phyloP scores from a whole-genome alignment of 768 basidiomycete genomes.

The Pleurotus giganteus region DNA sequence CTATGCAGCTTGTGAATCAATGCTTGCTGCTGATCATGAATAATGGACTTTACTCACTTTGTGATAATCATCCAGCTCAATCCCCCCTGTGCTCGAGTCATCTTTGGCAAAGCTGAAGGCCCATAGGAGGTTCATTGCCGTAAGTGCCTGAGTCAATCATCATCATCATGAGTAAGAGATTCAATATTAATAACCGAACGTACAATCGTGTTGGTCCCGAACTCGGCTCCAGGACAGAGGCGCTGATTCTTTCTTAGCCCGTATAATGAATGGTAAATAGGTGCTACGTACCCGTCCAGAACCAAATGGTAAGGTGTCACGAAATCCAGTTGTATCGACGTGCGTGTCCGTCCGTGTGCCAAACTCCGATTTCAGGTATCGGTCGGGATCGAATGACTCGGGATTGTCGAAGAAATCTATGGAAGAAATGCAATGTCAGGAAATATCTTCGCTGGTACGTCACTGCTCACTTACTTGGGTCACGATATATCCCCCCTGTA shows the following conservation, averaged over 20 bases:
- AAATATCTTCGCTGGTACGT: too few relatives aligned
- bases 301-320: slow-evolving; percentile 14
- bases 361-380: slow-evolving; percentile 13
- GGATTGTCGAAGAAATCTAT: slow-evolving; percentile 3
- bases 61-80: slow-evolving; percentile 1
- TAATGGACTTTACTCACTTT: too few relatives aligned
- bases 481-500: too few relatives aligned
- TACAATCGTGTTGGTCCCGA: slow-evolving; percentile 17
- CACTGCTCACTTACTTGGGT: too few relatives aligned
- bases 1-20: too few relatives aligned
- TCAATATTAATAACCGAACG: not conserved
- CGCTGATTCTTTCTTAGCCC: too few relatives aligned
- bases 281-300: slow-evolving; percentile 14
- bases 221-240: slow-evolving; percentile 16
- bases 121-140: slow-evolving; percentile 27
- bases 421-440: too few relatives aligned
- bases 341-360: slow-evolving; percentile 12
- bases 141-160: slow-evolving; percentile 18
- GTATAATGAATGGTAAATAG: not conserved
- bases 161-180: not conserved
- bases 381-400: slow-evolving; percentile 10
- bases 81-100: too few relatives aligned
- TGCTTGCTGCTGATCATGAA: too few relatives aligned
- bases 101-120: too few relatives aligned
- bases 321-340: slow-evolving; percentile 11